These are phyloP conservation scores for Cordyceps farinosa DNA, from an alignment of 2,329 filamentous ascomycete genomes.

Conservation along the genomic window DNA sequence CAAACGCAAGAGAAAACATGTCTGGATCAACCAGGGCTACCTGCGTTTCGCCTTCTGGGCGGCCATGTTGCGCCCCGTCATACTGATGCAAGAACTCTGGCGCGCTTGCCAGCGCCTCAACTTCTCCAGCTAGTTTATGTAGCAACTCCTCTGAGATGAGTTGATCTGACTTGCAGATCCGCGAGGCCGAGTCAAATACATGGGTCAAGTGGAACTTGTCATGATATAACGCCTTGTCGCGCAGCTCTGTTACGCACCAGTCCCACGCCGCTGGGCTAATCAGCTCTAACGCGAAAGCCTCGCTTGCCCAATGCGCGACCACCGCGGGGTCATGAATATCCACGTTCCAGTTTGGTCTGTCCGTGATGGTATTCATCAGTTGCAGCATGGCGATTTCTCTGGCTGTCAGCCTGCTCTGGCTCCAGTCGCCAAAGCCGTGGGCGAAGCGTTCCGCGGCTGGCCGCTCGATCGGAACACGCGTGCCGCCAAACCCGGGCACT, in stretches of 20 bases:
- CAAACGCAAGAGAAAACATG: background rate
- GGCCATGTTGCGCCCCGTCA: no score
- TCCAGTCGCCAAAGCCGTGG: conserved; percentile 10
- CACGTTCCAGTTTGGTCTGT: conserved; percentile 11
- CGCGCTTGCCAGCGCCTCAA: background rate
- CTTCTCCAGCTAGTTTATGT: background rate
- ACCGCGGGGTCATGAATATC: conserved; percentile 7
- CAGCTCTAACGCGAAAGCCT: background rate
- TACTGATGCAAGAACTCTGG: no score
- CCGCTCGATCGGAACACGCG: background rate
- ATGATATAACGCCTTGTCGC: background rate
- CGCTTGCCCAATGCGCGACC: background rate
- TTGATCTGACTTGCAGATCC: background rate
- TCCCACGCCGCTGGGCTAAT: background rate
- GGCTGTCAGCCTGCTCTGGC: conserved; percentile 11
- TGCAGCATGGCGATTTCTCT: conserved; percentile 19
- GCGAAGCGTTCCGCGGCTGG: background rate
- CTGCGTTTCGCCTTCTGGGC: no score
- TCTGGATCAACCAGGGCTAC: background rate
- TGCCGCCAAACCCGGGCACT: background rate
- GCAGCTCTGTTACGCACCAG: background rate
- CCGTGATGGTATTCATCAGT: conserved; percentile 18
- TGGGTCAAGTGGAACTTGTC: background rate
- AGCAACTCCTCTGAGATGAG: background rate
- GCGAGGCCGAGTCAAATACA: background rate